Conservation (phyloP, 225 moss, liverwort and hornwort genomes). For the Physcomitrium patens region DNA sequence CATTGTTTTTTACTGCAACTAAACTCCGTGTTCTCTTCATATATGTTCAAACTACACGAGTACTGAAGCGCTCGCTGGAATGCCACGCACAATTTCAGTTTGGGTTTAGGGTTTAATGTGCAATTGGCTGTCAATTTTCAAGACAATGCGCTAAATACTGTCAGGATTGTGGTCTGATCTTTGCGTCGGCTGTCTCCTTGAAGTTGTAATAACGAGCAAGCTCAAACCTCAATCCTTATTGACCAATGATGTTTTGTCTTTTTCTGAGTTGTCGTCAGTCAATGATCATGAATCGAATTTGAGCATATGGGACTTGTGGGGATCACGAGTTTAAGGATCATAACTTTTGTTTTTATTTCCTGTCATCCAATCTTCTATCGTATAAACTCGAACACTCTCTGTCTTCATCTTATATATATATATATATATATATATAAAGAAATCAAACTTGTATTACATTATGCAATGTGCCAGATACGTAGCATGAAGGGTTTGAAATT, state of each 20-base stretch:
- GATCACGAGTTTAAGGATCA: background rate
- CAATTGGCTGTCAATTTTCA: background rate
- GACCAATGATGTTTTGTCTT: background rate
- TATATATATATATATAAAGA: background rate
- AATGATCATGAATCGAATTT: background rate
- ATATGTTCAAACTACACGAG: background rate
- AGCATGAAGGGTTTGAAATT: background rate
- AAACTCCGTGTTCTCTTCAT: background rate
- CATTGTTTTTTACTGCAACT: background rate
- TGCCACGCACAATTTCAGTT: background rate
- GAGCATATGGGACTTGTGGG: background rate
- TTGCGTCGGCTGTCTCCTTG: background rate
- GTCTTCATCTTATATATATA: background rate
- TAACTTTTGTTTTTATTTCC: background rate
- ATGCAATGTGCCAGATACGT: background rate
- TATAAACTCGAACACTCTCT: background rate
- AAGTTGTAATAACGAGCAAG: no score
- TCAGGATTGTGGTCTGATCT: background rate
- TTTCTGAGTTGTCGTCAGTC: background rate
- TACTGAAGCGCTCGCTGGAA: background rate
- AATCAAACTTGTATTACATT: background rate
- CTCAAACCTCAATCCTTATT: background rate
- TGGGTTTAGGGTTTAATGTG: slow-evolving; percentile 20
- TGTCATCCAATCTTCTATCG: background rate
- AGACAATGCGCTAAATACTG: background rate